Percentiles rank a stretch among this genome's conserved stretches.
These are phyloP conservation scores for Diaporthe sp. DNA, from an alignment of 2,329 filamentous ascomycete genomes.

Conservation along the genomic window DNA sequence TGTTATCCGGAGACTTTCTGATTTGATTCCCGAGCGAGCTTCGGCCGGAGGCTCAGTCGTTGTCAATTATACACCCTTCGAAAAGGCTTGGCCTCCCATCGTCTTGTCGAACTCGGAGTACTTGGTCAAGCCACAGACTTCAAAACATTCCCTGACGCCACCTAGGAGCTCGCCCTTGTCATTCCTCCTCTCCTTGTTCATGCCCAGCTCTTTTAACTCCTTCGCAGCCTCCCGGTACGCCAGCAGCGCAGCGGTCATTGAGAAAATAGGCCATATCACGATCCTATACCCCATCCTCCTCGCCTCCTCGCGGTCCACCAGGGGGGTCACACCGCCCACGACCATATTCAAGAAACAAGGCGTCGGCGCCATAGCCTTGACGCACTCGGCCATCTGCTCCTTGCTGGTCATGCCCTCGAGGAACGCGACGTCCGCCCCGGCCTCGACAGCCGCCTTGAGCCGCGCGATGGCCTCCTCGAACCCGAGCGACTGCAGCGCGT, in stretches of 20 bases:
- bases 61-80: slow-evolving; percentile 45
- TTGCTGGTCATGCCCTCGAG: slow-evolving; percentile 69
- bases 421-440: slow-evolving; percentile 72
- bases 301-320: slow-evolving; percentile 48
- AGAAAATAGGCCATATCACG: slow-evolving; percentile 51
- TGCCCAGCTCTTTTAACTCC: slow-evolving; percentile 51
- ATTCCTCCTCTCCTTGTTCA: slow-evolving; percentile 48
- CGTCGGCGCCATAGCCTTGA: slow-evolving; percentile 45
- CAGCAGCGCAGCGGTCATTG: slow-evolving; percentile 50
- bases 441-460: slow-evolving; percentile 63
- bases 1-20: background rate
- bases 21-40: background rate
- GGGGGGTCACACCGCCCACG: slow-evolving; percentile 50
- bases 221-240: slow-evolving; percentile 50
- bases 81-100: slow-evolving; percentile 48
- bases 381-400: slow-evolving; percentile 55
- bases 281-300: slow-evolving; percentile 49
- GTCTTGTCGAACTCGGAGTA: slow-evolving; percentile 50
- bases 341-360: slow-evolving; percentile 53
- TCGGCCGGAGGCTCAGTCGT: background rate
- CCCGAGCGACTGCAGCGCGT: slow-evolving; percentile 69
- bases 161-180: slow-evolving; percentile 47
- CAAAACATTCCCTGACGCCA: slow-evolving; percentile 49
- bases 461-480: slow-evolving; percentile 69
- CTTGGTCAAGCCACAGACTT: slow-evolving; percentile 49